A percentile compares a stretch with the other conserved stretches of the same genome.
Conservation (phyloP, 192 early-diverging fungal genomes). For the Mortierella antarctica region DNA sequence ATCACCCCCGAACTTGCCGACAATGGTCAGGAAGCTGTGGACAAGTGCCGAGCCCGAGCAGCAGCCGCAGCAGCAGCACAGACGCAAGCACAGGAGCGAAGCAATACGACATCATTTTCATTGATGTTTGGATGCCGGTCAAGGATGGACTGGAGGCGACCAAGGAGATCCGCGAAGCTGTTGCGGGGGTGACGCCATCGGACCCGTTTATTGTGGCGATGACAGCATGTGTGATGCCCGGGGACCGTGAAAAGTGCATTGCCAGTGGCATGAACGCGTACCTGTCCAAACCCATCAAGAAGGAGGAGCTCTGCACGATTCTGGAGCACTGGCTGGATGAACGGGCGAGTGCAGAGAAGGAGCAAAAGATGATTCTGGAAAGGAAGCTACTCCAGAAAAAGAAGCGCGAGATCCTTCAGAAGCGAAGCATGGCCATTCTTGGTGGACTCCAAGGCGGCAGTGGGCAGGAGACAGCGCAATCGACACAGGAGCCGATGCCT, state of each 20-base stretch:
- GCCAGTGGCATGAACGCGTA: conserved; percentile 64
- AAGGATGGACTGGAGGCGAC: conserved; percentile 51
- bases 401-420: conserved; percentile 41
- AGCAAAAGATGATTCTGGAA: conserved; percentile 19
- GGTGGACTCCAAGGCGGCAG: not conserved
- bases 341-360: conserved; percentile 7
- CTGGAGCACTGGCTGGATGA: conserved; percentile 43
- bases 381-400: conserved; percentile 28
- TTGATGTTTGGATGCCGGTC: conserved; percentile 56
- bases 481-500: not conserved
- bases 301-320: conserved; percentile 55
- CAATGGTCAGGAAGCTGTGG: conserved; percentile 56
- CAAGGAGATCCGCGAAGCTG: conserved; percentile 29
- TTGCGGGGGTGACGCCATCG: conserved; percentile 27
- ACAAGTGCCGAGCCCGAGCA: conserved; percentile 28
- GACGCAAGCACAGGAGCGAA: not conserved
- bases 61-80: conserved; percentile 16
- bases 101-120: conserved; percentile 55
- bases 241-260: conserved; percentile 50
- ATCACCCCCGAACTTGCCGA: conserved; percentile 45
- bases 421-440: conserved; percentile 31
- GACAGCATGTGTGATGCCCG: conserved; percentile 55
- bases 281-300: conserved; percentile 59
- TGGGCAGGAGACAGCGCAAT: not conserved
- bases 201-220: conserved; percentile 36